These are phyloP conservation scores for Cercospora citrullina DNA, from an alignment of 2,329 filamentous ascomycete genomes.

Conservation along the genomic window DNA sequence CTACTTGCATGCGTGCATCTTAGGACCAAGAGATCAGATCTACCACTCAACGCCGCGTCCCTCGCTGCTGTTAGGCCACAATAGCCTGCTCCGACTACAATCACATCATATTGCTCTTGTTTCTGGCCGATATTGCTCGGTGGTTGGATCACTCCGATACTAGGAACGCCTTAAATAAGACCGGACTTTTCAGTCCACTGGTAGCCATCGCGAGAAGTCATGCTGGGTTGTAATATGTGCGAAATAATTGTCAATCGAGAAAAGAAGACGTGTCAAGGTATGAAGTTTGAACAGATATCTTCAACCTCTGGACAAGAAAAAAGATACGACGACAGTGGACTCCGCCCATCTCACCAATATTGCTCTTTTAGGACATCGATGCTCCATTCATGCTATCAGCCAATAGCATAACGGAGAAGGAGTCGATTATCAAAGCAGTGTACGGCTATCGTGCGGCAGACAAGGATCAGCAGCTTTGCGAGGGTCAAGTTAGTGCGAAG, in stretches of 20 bases:
- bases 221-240: neutral
- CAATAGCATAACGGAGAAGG: neutral
- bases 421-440: neutral
- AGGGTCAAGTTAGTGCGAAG: neutral
- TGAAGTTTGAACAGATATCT: neutral
- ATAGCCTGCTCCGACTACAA: neutral
- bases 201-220: neutral
- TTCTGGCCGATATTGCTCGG: neutral
- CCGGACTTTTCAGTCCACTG: neutral
- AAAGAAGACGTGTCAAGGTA: neutral
- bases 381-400: neutral
- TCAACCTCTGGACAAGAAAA: neutral
- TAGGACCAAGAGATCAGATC: neutral
- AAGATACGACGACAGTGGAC: neutral
- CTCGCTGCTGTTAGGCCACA: neutral
- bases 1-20: neutral
- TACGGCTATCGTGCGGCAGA: neutral
- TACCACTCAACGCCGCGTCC: neutral
- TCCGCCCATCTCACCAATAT: neutral
- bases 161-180: neutral
- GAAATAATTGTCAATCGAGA: neutral
- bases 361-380: neutral
- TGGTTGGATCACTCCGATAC: neutral
- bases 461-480: neutral
- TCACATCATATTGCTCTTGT: neutral